phyloP scores from a whole-genome alignment of 805 yeast genomes.

The Metschnikowia santaceciliae region DNA sequence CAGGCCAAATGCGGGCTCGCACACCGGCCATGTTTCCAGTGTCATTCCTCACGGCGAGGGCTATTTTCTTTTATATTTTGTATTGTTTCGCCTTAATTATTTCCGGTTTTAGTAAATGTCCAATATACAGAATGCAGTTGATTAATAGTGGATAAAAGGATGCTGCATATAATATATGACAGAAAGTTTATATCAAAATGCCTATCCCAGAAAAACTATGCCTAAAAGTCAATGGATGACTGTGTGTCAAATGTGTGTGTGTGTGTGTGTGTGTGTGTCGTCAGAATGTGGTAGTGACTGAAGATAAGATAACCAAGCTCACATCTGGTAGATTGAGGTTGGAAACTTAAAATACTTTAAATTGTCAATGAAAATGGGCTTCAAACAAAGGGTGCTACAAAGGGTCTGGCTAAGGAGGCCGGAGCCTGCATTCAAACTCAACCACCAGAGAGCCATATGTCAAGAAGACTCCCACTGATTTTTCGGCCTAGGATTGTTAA shows the following conservation, averaged over 20 bases:
- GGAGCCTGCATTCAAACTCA: too few relatives aligned
- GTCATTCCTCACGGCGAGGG: not conserved
- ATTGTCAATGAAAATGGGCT: not conserved
- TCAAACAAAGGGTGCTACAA: not conserved
- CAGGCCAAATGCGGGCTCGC: conserved; percentile 2
- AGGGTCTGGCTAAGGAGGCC: not conserved
- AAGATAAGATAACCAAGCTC: not conserved
- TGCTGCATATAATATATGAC: too few relatives aligned
- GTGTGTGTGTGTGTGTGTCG: too few relatives aligned
- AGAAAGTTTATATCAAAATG: too few relatives aligned
- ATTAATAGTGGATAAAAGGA: too few relatives aligned
- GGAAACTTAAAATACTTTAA: too few relatives aligned
- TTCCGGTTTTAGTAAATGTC: not conserved
- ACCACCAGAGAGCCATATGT: not conserved
- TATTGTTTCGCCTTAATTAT: not conserved
- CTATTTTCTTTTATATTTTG: not conserved
- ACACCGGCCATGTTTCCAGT: not conserved
- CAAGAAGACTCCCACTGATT: not conserved
- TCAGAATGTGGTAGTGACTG: not conserved
- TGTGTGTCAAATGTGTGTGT: not conserved
- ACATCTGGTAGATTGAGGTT: not conserved
- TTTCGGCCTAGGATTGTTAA: not conserved
- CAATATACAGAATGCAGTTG: not conserved
- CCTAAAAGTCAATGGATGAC: too few relatives aligned
- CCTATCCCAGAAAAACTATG: too few relatives aligned